These are phyloP conservation scores for Plantago major DNA, from an alignment of 257 asterid species.

Conservation along the genomic window DNA sequence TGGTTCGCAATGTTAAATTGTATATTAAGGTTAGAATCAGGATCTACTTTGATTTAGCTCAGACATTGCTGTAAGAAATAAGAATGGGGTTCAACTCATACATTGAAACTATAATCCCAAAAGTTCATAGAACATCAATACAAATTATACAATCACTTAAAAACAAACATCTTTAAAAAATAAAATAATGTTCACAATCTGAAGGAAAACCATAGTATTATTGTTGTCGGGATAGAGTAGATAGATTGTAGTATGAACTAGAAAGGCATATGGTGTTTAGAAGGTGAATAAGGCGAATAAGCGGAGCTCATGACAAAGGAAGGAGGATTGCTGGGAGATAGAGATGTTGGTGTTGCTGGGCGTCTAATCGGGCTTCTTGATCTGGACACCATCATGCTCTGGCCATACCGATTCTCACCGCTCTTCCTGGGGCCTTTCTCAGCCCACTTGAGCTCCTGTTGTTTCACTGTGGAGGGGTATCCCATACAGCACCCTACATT, in stretches of 20 bases:
- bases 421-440: constrained; percentile 67
- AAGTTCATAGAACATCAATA: not conserved
- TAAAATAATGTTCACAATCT: not conserved
- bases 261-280: constrained; percentile 55
- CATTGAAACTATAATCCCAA: not conserved
- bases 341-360: constrained; percentile 7
- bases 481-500: constrained; percentile 60
- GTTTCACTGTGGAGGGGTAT: constrained; percentile 52
- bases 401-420: constrained; percentile 37
- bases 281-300: constrained; percentile 39
- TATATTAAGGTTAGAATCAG: no score
- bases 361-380: constrained; percentile 32
- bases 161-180: not conserved
- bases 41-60: no score
- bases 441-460: constrained; percentile 78
- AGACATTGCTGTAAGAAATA: no score
- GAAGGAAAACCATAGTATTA: no score
- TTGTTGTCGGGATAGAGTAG: not conserved
- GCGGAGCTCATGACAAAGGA: constrained; percentile 55
- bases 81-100: not conserved
- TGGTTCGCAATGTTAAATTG: no score
- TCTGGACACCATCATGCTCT: constrained; percentile 38
- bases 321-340: constrained; percentile 26
- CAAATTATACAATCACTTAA: not conserved
- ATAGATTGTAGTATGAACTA: constrained; percentile 14